phyloP scores from a whole-genome alignment of 306 rosid species.

The Betula pendula region DNA sequence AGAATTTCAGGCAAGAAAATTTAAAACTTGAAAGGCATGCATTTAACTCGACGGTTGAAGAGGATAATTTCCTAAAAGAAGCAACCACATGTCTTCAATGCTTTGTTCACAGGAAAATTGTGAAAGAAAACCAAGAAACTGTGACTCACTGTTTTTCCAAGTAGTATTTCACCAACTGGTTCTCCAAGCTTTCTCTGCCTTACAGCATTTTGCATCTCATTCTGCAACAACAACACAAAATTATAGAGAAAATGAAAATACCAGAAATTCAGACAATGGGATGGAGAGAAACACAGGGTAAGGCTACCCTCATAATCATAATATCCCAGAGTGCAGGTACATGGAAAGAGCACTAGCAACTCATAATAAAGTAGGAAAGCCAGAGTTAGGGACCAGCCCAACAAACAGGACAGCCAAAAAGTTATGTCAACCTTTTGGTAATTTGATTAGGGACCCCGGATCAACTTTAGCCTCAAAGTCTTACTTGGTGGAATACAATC shows the following conservation, averaged over 20 bases:
- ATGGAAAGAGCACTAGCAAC: not conserved
- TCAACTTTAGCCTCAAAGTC: not conserved
- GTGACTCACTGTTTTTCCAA: slow-evolving; percentile 83
- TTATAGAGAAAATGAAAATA: not conserved
- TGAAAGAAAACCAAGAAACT: not conserved
- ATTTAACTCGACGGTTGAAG: no score
- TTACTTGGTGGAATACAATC: not conserved
- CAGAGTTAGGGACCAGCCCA: not conserved
- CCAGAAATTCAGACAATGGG: not conserved
- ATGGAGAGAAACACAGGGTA: not conserved
- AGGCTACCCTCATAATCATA: not conserved
- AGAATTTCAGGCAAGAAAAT: no score
- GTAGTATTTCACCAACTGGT: slow-evolving; percentile 70
- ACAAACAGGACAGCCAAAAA: not conserved
- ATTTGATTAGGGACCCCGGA: not conserved
- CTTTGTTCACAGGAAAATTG: not conserved
- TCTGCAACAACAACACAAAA: slow-evolving; percentile 46
- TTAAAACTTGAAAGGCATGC: no score
- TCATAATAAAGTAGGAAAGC: not conserved
- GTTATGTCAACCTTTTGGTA: no score
- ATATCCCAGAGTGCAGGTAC: not conserved
- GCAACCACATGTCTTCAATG: not conserved
- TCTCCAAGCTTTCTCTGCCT: slow-evolving; percentile 71
- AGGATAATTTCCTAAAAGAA: not conserved
- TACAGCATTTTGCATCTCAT: slow-evolving; percentile 65